Base-by-base conservation (phyloP, 148 eudicot species). In the Rheum nobile region DNA sequence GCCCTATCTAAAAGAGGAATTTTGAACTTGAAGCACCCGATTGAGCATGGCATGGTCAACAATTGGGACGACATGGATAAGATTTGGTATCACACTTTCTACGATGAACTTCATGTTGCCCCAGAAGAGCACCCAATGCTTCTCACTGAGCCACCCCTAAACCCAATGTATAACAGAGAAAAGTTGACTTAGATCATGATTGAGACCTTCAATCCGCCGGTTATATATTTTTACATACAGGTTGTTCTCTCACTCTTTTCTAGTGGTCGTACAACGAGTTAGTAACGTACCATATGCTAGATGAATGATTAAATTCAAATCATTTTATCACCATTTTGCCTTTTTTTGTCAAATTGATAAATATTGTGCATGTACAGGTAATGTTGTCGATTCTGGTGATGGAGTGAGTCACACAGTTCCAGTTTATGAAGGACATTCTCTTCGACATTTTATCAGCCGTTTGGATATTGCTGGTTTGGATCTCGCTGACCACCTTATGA, bases 81-180 rank as follows among this genome's bases (percentile, higher is more conserved):
- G 69, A 65, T 65, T 29, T 65, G 69, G 69, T 35, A 65, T 65
- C 69, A 65, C 69, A 65, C 69, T 8, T 65, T 65, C 69, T 65
- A 65, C 69, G 28, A 65, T 28, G 69, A 65, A 29, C 69, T 65
- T 34, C 69, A 35, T 65, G 69, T 65, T 28, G 69, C 69, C n/a
- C 69, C 69, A 28, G 69, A 65, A 29, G 69, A 65, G 69, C 69
- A 65, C n/a, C 69, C 69, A 65, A n/a, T 65, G 34, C 69, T 65
- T 65, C 69, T 65, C 17, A 65, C 69, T 65, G 69, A 65, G 29
- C 35, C 69, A 3, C 69, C 69, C 38, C 69, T 65, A 10, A 65
- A 65, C 69, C 69, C 69, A 65, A 65, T 28, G 38, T 35, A 35
- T 21, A 65, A 65, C 69, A 28, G 69, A 28, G 69, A 65, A 65